Conservation (phyloP, 768 basidiomycete genomes). For the Gloeophyllum trabeum region DNA sequence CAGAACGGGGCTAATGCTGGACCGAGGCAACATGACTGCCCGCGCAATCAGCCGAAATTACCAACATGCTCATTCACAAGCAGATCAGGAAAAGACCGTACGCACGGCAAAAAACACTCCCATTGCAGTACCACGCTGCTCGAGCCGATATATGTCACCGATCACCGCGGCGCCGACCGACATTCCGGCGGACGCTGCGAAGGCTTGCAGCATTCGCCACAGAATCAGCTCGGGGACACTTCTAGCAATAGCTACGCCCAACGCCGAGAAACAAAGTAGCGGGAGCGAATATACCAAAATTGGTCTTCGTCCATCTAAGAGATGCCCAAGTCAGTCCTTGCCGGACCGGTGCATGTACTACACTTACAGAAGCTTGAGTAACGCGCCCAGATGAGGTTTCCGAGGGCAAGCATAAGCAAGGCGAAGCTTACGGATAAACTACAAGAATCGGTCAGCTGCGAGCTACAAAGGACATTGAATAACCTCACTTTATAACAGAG, state of each 20-base stretch:
- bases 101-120: slow-evolving; percentile 45
- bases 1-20: slow-evolving; percentile 48
- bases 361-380: slow-evolving; percentile 39
- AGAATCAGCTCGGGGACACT: slow-evolving; percentile 37
- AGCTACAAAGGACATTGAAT: slow-evolving; percentile 1
- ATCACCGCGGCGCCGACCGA: slow-evolving; percentile 51
- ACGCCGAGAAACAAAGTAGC: slow-evolving; percentile 42
- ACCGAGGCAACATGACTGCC: slow-evolving; percentile 41
- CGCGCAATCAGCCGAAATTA: not conserved
- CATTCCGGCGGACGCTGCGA: slow-evolving; percentile 46
- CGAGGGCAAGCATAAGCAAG: slow-evolving; percentile 29
- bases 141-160: slow-evolving; percentile 55
- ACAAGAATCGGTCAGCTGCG: not conserved
- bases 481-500: slow-evolving; percentile 40
- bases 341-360: not conserved
- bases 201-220: slow-evolving; percentile 55
- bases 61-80: too few species aligned
- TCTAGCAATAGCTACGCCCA: slow-evolving; percentile 42
- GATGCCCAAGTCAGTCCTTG: not conserved
- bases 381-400: slow-evolving; percentile 40
- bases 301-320: slow-evolving; percentile 49
- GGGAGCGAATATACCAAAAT: slow-evolving; percentile 53
- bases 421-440: slow-evolving; percentile 43
- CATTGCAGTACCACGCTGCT: slow-evolving; percentile 50
- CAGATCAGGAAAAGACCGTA: not conserved